Conservation (phyloP, 371 early-diverging fungal species). For the Mucor sp. region DNA sequence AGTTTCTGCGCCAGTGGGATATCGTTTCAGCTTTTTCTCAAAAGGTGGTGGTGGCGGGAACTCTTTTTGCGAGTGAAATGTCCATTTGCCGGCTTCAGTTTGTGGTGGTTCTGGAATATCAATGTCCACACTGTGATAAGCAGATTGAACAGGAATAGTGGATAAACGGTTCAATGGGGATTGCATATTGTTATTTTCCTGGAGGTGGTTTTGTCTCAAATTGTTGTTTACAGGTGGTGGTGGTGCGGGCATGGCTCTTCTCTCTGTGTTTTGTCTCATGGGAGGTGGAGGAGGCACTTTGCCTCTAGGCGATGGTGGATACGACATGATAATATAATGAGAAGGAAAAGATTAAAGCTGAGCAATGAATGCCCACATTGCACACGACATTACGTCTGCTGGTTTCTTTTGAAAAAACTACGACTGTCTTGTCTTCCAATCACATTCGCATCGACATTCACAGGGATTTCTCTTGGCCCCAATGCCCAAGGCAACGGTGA, state of each 20-base stretch:
- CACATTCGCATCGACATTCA: neutral
- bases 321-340: conserved; percentile 11
- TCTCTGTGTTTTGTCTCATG: conserved; percentile 21
- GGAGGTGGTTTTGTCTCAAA: neutral
- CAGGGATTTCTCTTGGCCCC: neutral
- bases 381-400: no score
- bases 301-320: conserved; percentile 14
- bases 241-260: conserved; percentile 31
- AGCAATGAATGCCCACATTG: neutral
- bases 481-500: no score
- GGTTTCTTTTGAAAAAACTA: neutral
- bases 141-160: conserved; percentile 46
- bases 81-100: conserved; percentile 55
- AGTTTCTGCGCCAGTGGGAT: conserved; percentile 50
- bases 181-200: conserved; percentile 1
- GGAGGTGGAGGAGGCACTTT: conserved; percentile 29
- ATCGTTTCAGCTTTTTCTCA: conserved; percentile 45
- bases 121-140: conserved; percentile 36
- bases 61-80: conserved; percentile 50
- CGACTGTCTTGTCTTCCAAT: neutral
- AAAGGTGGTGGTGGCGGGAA: conserved; percentile 53
- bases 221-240: conserved; percentile 17
- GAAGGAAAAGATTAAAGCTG: neutral
- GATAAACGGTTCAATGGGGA: conserved; percentile 36
- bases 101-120: conserved; percentile 51